These are phyloP conservation scores for Raphanus sativus DNA, from an alignment of 345 rosid species.

Conservation along the genomic window DNA sequence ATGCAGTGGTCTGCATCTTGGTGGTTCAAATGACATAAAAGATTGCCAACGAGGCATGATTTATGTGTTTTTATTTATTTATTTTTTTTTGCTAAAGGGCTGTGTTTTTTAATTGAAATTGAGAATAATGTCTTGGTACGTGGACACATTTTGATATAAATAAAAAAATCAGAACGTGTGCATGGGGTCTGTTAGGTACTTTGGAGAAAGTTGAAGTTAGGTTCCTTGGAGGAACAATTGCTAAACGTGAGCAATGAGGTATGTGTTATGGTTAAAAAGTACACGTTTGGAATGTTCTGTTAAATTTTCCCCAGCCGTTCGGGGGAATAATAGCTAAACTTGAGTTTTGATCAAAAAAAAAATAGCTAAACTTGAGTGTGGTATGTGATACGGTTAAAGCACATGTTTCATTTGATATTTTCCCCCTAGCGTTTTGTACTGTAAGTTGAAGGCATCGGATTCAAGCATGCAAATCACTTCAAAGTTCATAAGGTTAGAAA, in stretches of 20 bases:
- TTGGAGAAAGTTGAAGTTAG: background rate
- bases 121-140: background rate
- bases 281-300: background rate
- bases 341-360: too few species aligned
- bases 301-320: background rate
- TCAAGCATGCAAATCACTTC: background rate
- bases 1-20: background rate
- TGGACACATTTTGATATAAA: background rate
- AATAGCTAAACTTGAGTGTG: background rate
- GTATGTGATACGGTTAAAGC: background rate
- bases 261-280: background rate
- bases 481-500: background rate
- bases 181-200: background rate
- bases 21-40: background rate
- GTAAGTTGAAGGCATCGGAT: background rate
- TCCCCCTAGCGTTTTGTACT: background rate
- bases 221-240: background rate
- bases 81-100: background rate
- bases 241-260: background rate
- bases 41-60: background rate
- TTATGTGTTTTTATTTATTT: background rate
- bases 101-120: background rate
- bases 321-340: background rate
- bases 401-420: background rate
- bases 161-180: background rate